phyloP scores from a whole-genome alignment of 768 basidiomycete species.

The Cubamyces lactineus region DNA sequence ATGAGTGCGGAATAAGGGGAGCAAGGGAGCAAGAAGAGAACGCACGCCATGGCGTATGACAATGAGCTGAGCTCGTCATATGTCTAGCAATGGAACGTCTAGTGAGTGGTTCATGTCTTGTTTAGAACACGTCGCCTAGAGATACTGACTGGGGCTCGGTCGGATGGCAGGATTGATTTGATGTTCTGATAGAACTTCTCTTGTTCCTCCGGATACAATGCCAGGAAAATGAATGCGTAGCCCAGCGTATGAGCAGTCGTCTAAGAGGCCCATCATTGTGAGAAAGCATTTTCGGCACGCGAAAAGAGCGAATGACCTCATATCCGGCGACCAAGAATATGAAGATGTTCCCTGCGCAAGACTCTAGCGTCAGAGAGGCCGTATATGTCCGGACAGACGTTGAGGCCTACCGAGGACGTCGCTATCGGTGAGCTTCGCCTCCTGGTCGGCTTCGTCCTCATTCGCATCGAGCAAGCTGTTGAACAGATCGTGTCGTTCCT shows the following conservation, averaged over 20 bases:
- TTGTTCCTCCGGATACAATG: conserved; percentile 46
- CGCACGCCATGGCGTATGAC: conserved; percentile 34
- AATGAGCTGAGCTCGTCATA: conserved; percentile 36
- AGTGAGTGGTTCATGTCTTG: background rate
- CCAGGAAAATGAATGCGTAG: conserved; percentile 40
- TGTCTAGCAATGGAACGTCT: conserved; percentile 17
- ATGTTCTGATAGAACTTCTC: conserved; percentile 41
- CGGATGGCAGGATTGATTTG: conserved; percentile 31
- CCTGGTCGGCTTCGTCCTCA: conserved; percentile 38
- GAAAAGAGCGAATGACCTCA: conserved; percentile 42
- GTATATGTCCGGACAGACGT: too few relatives aligned
- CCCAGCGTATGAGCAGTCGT: conserved; percentile 40
- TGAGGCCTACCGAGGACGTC: conserved; percentile 42
- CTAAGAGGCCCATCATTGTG: conserved; percentile 16
- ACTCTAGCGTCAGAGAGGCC: background rate
- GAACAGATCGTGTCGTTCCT: conserved; percentile 52
- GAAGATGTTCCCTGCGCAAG: conserved; percentile 39
- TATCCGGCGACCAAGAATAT: conserved; percentile 52
- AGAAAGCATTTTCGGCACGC: too few relatives aligned
- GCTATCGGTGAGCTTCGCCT: conserved; percentile 41
- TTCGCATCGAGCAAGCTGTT: conserved; percentile 53
- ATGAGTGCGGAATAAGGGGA: background rate
- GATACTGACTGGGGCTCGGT: conserved; percentile 30
- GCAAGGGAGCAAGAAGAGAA: background rate
- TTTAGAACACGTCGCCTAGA: background rate